These are phyloP conservation scores for Lactarius quietus DNA, from an alignment of 768 basidiomycete species.

Conservation along the genomic window DNA sequence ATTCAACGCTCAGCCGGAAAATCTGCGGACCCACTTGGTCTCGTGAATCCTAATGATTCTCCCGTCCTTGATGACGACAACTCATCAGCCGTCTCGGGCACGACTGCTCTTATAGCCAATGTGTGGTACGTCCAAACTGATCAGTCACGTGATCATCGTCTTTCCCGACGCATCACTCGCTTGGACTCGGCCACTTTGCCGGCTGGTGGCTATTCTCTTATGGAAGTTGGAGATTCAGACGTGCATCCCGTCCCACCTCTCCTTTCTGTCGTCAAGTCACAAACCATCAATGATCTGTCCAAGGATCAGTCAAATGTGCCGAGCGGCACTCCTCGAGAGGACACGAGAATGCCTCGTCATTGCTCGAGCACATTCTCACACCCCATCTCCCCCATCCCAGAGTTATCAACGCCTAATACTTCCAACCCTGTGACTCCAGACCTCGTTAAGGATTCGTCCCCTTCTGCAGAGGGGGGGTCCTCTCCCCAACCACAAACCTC, in stretches of 20 bases:
- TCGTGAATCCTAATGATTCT: conserved; percentile 4
- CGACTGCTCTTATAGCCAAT: conserved; percentile 17
- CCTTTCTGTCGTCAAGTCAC: background rate
- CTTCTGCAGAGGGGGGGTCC: conserved; percentile 3
- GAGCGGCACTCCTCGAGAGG: background rate
- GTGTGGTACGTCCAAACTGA: conserved; percentile 12
- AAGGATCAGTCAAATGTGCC: background rate
- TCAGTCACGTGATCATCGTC: conserved; percentile 9
- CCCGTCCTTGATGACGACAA: conserved; percentile 19
- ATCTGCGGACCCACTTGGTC: conserved; percentile 1
- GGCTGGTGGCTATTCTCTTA: conserved; percentile 1
- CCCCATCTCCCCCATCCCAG: conserved; percentile 10
- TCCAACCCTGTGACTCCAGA: conserved; percentile 18
- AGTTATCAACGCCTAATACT: background rate
- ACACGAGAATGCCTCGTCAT: background rate
- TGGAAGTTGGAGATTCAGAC: conserved; percentile 2
- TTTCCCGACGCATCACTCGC: conserved; percentile 21
- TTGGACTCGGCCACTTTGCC: conserved; percentile 26
- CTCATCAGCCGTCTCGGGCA: conserved; percentile 18
- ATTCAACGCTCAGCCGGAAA: conserved; percentile 13
- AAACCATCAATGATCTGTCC: background rate
- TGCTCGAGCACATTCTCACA: background rate
- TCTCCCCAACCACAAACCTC: conserved; percentile 1
- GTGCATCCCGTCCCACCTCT: conserved; percentile 13
- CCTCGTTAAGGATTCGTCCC: conserved; percentile 12